These are phyloP conservation scores for Triticum urartu DNA, from an alignment of 176 grass and related monocot species.

Conservation along the genomic window DNA sequence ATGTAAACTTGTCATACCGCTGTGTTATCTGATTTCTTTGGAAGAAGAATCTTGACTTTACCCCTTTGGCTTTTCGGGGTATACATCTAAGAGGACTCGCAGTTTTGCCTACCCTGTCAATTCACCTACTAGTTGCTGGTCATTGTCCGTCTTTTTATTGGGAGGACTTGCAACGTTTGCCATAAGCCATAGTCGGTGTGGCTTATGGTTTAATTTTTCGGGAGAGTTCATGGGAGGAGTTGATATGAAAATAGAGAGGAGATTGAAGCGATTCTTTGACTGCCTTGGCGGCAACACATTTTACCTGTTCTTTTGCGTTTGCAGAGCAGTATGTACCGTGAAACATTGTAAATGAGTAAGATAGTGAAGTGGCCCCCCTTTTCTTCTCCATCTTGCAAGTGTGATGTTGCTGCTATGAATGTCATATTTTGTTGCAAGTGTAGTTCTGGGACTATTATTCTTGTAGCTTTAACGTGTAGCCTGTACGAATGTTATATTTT, in stretches of 20 bases:
- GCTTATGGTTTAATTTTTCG: slow-evolving; percentile 29
- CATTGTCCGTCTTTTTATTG: slow-evolving; percentile 63
- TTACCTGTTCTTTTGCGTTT: slow-evolving; percentile 26
- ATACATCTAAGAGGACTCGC: slow-evolving; percentile 45
- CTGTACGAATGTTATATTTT: not conserved
- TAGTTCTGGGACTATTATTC: not conserved
- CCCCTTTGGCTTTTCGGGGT: slow-evolving; percentile 27
- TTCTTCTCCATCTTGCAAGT: slow-evolving; percentile 19
- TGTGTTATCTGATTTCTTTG: slow-evolving; percentile 31
- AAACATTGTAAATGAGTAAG: slow-evolving; percentile 42
- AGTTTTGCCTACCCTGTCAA: slow-evolving; percentile 50
- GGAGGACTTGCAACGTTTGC: slow-evolving; percentile 56
- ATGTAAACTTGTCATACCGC: slow-evolving; percentile 46
- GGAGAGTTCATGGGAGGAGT: slow-evolving; percentile 13
- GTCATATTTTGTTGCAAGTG: not conserved
- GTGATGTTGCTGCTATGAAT: not conserved
- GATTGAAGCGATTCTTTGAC: slow-evolving; percentile 36
- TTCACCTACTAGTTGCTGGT: slow-evolving; percentile 53
- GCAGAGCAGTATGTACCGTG: slow-evolving; percentile 33
- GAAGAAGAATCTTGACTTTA: slow-evolving; percentile 43
- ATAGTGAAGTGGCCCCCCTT: slow-evolving; percentile 31
- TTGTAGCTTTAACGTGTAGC: not conserved
- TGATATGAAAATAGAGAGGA: slow-evolving; percentile 40
- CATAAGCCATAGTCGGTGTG: slow-evolving; percentile 28
- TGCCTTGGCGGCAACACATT: slow-evolving; percentile 29